A percentile compares a stretch with the other conserved stretches of the same genome.
Conservation (phyloP, 1,284 basidiomycete species). For the Ceratobasidium sp. region DNA sequence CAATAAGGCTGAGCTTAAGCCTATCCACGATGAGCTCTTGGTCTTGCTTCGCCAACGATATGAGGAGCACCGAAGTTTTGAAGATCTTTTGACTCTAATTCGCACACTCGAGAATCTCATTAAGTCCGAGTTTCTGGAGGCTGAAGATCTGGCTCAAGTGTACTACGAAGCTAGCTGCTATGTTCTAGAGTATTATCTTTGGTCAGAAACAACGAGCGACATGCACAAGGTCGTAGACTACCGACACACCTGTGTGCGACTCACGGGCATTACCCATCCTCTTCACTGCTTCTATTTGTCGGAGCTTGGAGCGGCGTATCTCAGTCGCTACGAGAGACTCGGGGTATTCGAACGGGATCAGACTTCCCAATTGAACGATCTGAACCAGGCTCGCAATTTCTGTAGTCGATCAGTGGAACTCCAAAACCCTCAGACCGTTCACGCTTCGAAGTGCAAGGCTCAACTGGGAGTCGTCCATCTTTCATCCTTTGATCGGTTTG, state of each 20-base stretch:
- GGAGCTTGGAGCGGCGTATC: constrained; percentile 1
- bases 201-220: constrained; percentile 6
- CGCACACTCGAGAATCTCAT: background rate
- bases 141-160: background rate
- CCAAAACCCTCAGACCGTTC: background rate
- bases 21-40: background rate
- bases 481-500: constrained; percentile 2
- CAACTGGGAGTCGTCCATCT: background rate
- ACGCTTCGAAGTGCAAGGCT: background rate
- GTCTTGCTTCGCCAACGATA: background rate
- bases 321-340: background rate
- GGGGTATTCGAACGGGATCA: constrained; percentile 10
- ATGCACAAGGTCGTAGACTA: background rate
- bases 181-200: background rate
- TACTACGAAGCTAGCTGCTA: constrained; percentile 8
- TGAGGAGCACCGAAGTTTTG: background rate
- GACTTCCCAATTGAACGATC: constrained; percentile 8
- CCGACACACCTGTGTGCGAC: background rate
- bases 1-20: background rate
- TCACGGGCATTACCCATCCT: background rate
- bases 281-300: constrained; percentile 7
- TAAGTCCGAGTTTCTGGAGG: background rate
- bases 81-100: background rate
- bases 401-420: background rate
- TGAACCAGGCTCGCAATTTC: background rate